Base-by-base conservation (phyloP, 352 stramenopile species). In the Phytophthora pini region DNA sequence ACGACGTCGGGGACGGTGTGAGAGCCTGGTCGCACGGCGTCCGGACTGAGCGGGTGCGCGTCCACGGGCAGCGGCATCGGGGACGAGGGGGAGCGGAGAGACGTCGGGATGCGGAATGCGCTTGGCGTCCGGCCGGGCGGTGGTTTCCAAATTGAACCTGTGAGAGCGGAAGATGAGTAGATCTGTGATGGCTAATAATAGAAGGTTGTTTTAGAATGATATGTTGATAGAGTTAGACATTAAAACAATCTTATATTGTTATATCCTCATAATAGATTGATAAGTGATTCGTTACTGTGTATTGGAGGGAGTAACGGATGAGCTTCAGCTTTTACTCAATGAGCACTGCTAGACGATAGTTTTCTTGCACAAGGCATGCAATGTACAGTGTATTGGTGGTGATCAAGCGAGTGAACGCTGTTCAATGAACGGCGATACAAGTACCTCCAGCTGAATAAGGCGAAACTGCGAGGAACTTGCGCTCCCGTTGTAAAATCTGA, bases 31-130 rank as follows among this genome's bases (percentile, higher is more conserved):
- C 62, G 68, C 56, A 76, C 50, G 20, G 54, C 54, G 24, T 65
- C 59, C 6, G 64, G 57, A 32, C 40, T 61, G 5, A 17, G 17
- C 17, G 17, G 17, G 17, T 17, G 17, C 17, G 17, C 17, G 17
- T 17, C 17, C 17, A 58, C 51, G n/a, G 70, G 54, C 53, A 70
- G 52, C 5, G 70, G 64, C 71, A 79, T 78, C 32, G 17, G 27
- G 31, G 29, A 41, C 36, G 38, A 54, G 38, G 17, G 17, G n/a
- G 11, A 36, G 8, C 32, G 27, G 32, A n/a, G 56, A 49, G 56
- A 22, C 22, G 45, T 38, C 61, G 40, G 49, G 55, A 57, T 65
- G 47, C 38, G 43, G 61, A 70, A 69, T 73, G 58, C 24, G 31
- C 44, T 20, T 54, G 32, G 24, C 24, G 24, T 26, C 24, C 4